Evolutionary conservation across 2,329 filamentous ascomycete genomes (phyloP), one percentile per base, ranked within the genome.

Genomic region (Fusarium haematococcum): DNA sequence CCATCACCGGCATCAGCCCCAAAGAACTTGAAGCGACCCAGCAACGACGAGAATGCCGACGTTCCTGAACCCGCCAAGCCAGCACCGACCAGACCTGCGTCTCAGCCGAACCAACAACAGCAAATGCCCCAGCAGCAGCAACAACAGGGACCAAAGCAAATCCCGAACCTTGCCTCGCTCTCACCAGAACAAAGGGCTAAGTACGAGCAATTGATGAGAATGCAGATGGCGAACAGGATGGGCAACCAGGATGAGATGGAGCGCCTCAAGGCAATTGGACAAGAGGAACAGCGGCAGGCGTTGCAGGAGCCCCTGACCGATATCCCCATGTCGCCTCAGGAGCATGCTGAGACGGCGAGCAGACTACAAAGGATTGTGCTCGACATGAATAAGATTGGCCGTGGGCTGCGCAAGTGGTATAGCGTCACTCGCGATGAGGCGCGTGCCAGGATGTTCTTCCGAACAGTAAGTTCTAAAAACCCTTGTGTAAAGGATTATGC

Each of bases 21-120:
- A 30, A 89, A 87, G 78, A 86, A 82, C 57, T 81, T 88, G 50
- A 90, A 90, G 81, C 86, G 88, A 1, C 82, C 87, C 5, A 87
- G 82, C 61, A 80, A 83, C 5, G 88, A 89, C 27, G 88, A 89
- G 56, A 74, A 70, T 11, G 70, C 70, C n/a, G 85, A 86, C 27
- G 68, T 71, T 14, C 50, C 73, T 4, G 69, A 78, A 23, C 50
- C 64, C 2, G 65, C 75, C 2, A 80, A 79, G 50, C 65, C 78
- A 35, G 48, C 69, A 1, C 68, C 72, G 14, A 6, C 74, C 30
- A 77, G 78, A 57, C 76, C 80, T 14, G 59, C 54, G 11, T 74
- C 79, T 14, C 81, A 82, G 27, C 71, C 75, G 6, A 75, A 68
- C 70, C 74, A 67, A 39, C 70, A 63, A 75, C 74, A 67, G 43